phyloP scores from a whole-genome alignment of 176 grass and related monocot species.

The Raddia distichophylla region DNA sequence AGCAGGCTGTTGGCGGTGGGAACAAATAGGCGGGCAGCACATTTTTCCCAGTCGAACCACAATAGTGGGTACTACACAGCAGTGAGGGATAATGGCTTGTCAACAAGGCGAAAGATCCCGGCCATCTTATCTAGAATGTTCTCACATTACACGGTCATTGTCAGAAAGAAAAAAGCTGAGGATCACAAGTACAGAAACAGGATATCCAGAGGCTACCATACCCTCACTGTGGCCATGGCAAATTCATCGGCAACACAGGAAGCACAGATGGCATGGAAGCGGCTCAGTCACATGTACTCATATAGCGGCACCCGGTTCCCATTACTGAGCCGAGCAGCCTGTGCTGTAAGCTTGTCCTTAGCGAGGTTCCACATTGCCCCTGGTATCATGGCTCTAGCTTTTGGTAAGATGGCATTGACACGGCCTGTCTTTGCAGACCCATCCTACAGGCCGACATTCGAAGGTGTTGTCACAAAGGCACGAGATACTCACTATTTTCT shows the following conservation, averaged over 20 bases:
- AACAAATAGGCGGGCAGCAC: conserved; percentile 57
- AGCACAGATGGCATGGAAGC: conserved; percentile 65
- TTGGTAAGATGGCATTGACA: conserved; percentile 58
- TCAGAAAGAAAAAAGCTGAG: conserved; percentile 45
- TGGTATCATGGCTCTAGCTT: conserved; percentile 61
- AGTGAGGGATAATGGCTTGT: conserved; percentile 54
- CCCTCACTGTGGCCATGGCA: conserved; percentile 32
- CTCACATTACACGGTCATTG: conserved; percentile 57
- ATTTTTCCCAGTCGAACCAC: conserved; percentile 59
- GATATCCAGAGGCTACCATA: conserved; percentile 46
- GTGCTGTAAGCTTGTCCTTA: conserved; percentile 64
- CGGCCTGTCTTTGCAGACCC: conserved; percentile 66
- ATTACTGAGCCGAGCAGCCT: conserved; percentile 55
- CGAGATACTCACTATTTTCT: conserved; percentile 56
- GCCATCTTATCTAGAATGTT: conserved; percentile 57
- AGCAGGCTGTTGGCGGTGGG: conserved; percentile 64
- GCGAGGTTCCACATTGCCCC: conserved; percentile 75
- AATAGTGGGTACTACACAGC: conserved; percentile 35
- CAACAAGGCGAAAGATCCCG: conserved; percentile 46
- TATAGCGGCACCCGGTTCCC: conserved; percentile 45
- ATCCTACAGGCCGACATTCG: conserved; percentile 35
- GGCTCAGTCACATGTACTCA: conserved; percentile 41
- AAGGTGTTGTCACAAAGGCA: conserved; percentile 55
- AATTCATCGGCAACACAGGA: conserved; percentile 54
- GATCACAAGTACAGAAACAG: conserved; percentile 40